Evolutionary conservation across 2,329 filamentous ascomycete genomes (phyloP), one percentile per base, ranked within the genome.

Genomic region (Paecilomyces dactylethromorphus): DNA sequence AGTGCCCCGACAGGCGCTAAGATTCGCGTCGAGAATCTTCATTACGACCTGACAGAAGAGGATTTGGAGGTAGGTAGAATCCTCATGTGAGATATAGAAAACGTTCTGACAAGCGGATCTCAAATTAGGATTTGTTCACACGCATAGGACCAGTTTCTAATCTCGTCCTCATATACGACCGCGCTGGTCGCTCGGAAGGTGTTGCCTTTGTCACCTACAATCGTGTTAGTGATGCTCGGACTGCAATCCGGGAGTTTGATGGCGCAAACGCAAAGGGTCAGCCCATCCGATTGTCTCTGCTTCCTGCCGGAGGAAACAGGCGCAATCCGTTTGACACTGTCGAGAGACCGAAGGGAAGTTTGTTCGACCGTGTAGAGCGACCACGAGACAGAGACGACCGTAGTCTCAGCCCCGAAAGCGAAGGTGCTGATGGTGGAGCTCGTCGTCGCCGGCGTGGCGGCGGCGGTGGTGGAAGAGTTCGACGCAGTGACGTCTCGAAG

Each of bases 201-300:
- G 82, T 88, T 39, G 92, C 92, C 6, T 94, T 86, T 68, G 89
- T 97, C 54, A 92, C 88, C 8, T 96, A 95, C 76, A 83, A 87
- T 65, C 80, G 79, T 58, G 77, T 83, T 55, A 81, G 84, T 54
- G 89, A 96, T 72, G 92, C 92, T 10, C 79, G 82, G 66, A 81
- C 84, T 53, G 92, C 92, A 1, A 83, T 96, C 58, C 81, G 80
- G 57, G 88, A 96, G 67, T 97, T 89, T 69, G 88, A 97, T 70
- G 91, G 91, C 58, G 92, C 92, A 63, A 96, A 96, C 71, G 92
- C 92, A 59, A 92, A 94, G 66, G 88, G 89, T 54, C 90, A 93
- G 75, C 91, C 91, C 3, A 96, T 96, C 67, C 85, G 83, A 33
- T 75, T 96, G 59, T 84, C 84, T 0, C 78, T 93, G 32, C 72